Evolutionary conservation across 306 rosid species (phyloP), one percentile per base, ranked within the genome.

Genomic region (Glycine tomentella): DNA sequence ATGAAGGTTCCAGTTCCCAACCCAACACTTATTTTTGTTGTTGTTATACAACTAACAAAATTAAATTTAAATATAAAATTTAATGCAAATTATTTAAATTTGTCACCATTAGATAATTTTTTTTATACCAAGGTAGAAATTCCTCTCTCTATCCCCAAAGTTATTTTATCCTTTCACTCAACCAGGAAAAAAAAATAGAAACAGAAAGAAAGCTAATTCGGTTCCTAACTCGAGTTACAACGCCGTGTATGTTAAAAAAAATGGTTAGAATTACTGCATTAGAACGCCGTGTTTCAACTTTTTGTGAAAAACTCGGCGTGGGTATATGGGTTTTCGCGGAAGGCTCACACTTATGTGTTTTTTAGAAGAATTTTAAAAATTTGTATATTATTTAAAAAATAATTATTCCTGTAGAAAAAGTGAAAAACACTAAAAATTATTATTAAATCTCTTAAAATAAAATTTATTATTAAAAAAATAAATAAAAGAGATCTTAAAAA

Each of bases 241-340:
- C 11, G 11, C 12, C 3, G 51, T 46, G 51, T 2, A 46, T 46
- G 3, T 45, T 2, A 46, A 46, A 46, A 9, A 59, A 31, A 58
- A 9, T 9, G 10, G 63, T 2, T 31, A 56, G 9, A 15, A 1
- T 6, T n/a, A n/a, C n/a, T n/a, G n/a, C n/a, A n/a, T n/a, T 57
- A 8, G 51, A 6, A 56, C 15, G 82, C 52, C 75, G 82, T 5
- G 74, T 17, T 20, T 57, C 59, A 13, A 62, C 88, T 46, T 46
- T 46, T 8, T 46, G 51, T 10, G 76, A 81, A 74, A 77, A 53
- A 82, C 80, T 88, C 90, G 96, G 84, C 71, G 9, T 3, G 33
- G 53, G 51, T 16, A 36, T 70, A 86, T 44, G 33, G 15, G 74
- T 46, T 69, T 38, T 85, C 90, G 69, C n/a, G 15, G 86, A 85